phyloP scores from a whole-genome alignment of 2,329 filamentous ascomycete species.

The Elsinoe ampelina region DNA sequence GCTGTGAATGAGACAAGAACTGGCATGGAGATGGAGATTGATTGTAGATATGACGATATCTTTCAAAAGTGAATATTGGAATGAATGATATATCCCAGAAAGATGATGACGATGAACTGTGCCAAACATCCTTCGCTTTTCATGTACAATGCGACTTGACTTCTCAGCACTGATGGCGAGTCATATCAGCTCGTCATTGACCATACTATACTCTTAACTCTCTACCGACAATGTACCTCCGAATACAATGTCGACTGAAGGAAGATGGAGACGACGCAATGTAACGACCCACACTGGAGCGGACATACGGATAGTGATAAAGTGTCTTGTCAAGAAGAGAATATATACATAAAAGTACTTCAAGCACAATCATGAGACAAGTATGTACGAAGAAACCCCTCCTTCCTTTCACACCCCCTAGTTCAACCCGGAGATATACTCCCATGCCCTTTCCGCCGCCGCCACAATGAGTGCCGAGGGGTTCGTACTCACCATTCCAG shows the following conservation, averaged over 20 bases:
- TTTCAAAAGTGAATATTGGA: background rate
- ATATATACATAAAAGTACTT: background rate
- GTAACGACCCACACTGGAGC: too few species aligned
- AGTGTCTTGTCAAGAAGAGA: background rate
- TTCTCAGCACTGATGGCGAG: too few species aligned
- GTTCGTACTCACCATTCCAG: constrained; percentile 61
- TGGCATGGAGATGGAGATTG: background rate
- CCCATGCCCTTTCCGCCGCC: constrained; percentile 52
- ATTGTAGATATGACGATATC: background rate
- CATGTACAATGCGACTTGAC: too few species aligned
- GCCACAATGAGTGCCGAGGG: constrained; percentile 57
- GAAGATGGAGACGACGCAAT: too few species aligned
- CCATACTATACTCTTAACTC: too few species aligned
- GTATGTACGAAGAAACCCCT: background rate
- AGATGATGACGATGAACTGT: background rate
- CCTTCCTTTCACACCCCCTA: background rate
- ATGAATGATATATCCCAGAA: background rate
- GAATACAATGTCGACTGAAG: too few species aligned
- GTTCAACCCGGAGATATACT: constrained; percentile 31
- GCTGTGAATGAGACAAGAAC: background rate
- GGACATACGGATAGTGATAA: too few species aligned
- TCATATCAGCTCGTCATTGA: too few species aligned
- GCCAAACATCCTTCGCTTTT: background rate
- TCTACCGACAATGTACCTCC: too few species aligned
- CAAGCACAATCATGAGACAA: background rate